Conservation (phyloP, 2,329 filamentous ascomycete genomes). For the Pseudogymnoascus sp. region DNA sequence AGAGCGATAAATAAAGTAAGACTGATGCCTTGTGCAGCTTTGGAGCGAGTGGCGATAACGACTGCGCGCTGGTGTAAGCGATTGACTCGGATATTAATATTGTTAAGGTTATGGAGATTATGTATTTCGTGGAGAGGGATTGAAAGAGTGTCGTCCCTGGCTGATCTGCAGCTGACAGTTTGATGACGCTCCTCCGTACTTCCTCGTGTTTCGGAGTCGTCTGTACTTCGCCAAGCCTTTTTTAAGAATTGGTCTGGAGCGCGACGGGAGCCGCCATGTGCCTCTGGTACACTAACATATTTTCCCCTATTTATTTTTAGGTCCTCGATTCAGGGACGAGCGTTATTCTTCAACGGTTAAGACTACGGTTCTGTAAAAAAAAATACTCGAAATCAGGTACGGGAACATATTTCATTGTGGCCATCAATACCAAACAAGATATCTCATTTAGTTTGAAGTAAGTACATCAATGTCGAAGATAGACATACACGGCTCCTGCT, state of each 20-base stretch:
- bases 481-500: background rate
- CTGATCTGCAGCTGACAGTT: conserved; percentile 5
- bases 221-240: background rate
- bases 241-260: background rate
- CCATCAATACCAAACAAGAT: conserved; percentile 3
- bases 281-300: background rate
- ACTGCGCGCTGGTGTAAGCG: background rate
- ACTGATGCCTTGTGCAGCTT: background rate
- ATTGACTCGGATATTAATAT: conserved; percentile 4
- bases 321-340: background rate
- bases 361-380: background rate
- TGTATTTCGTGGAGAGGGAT: background rate
- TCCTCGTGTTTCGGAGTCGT: conserved; percentile 3
- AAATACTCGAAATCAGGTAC: background rate
- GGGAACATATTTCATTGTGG: background rate
- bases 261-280: background rate
- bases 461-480: background rate
- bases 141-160: background rate
- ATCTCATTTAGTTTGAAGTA: background rate
- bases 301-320: conserved; percentile 1
- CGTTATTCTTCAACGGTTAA: background rate
- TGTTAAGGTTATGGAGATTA: background rate
- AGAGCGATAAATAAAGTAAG: background rate
- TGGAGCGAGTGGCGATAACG: background rate
- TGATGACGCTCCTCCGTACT: background rate